Conservation (phyloP, 805 yeast species). For the Kazachstania kunashirensis region DNA sequence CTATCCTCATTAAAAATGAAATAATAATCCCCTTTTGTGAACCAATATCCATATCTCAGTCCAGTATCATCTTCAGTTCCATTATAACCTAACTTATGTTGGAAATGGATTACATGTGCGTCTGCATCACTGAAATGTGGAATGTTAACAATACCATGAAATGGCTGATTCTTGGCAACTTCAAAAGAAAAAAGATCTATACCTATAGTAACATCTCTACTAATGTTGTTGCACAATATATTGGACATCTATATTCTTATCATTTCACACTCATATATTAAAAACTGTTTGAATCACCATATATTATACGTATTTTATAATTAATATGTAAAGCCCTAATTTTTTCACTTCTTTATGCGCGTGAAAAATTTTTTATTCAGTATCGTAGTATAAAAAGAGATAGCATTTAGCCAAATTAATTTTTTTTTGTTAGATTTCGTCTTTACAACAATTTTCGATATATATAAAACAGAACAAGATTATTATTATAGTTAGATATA, state of each 20-base stretch:
- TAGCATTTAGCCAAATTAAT: too few relatives aligned
- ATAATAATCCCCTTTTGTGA: constrained; percentile 8
- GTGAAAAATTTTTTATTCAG: too few relatives aligned
- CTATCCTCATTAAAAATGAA: constrained; percentile 10
- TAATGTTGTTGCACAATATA: constrained; percentile 6
- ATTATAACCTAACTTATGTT: constrained; percentile 3
- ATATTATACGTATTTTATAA: too few relatives aligned
- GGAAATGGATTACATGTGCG: constrained; percentile 23
- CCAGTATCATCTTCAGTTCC: constrained; percentile 8
- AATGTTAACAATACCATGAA: constrained; percentile 21
- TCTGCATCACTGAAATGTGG: constrained; percentile 10
- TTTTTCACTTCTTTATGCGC: too few relatives aligned
- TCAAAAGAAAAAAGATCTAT: constrained; percentile 22
- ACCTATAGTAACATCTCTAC: constrained; percentile 17
- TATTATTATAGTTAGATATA: too few relatives aligned
- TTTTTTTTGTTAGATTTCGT: too few relatives aligned
- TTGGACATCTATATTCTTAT: constrained; percentile 1
- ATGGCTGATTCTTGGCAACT: constrained; percentile 15
- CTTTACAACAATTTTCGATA: too few relatives aligned
- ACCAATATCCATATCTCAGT: constrained; percentile 28
- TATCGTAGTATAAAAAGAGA: too few relatives aligned
- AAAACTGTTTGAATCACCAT: too few relatives aligned
- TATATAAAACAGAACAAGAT: too few relatives aligned
- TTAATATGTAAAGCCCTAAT: too few relatives aligned
- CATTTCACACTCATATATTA: neutral